Evolutionary conservation across 2,329 filamentous ascomycete species (phyloP), one percentile per base, ranked within the genome.

Genomic region (Graphilbum ipis-grandicollis): DNA sequence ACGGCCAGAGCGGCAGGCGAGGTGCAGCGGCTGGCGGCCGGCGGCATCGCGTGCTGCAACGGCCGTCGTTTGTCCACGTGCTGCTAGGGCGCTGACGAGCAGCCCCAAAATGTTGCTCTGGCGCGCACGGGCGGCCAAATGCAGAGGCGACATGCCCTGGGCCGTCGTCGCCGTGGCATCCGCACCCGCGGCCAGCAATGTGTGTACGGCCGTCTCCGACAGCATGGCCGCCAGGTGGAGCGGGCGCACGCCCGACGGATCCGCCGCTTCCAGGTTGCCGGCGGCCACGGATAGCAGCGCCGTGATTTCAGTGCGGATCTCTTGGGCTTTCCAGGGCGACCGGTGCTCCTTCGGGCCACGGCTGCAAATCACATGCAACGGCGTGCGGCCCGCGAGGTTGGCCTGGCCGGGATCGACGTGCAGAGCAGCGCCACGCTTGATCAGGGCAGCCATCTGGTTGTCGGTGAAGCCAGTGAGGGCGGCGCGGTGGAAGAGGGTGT

Each of bases 41-140:
- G 15, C 10, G 17, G 19, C 17, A 30, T 38, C 36, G 9, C 25
- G 17, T 13, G 28, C 26, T 9, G 19, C 29, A 10, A 19, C 14
- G n/a, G 19, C 35, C 9, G 28, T 10, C n/a, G 28, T 18, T 19
- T 29, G 23, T 12, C 19, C 32, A 13, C 32, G 19, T 17, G 13
- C 15, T 15, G 5, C 4, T 9, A 38, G 10, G 9, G 26, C 26
- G 14, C 15, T 23, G 10, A 35, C 4, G 12, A 38, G 33, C 5
- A 38, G n/a, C 9, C 37, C 37, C 6, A 31, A 14, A 23, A 32
- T 25, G 37, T 38, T 38, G 37, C 31, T 34, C 32, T 38, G 37
- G 19, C 37, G 25, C 13, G 14, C 25, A 17, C 32, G 37, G n/a
- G 32, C 37, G 3, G 37, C 37, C 9, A 38, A n/a, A 26, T 38